These are phyloP conservation scores for Petunia hybrid DNA, from an alignment of 305 asterid species.

Conservation along the genomic window DNA sequence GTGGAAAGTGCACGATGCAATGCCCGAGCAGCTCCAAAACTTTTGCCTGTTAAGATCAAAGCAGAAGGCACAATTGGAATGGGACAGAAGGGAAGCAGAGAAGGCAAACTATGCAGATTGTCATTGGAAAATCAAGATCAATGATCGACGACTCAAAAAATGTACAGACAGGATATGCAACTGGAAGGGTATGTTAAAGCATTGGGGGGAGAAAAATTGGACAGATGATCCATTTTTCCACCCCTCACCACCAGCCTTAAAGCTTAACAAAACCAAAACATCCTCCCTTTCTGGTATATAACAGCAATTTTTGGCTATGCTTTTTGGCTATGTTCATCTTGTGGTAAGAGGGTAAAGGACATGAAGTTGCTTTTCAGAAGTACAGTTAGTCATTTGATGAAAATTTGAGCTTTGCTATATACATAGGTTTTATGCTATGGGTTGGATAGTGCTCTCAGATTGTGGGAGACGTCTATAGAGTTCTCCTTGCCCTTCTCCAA, in stretches of 20 bases:
- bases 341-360: not conserved
- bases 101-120: conserved; percentile 51
- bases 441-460: not conserved
- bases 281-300: conserved; percentile 33
- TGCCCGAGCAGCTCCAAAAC: conserved; percentile 54
- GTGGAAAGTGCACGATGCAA: conserved; percentile 76
- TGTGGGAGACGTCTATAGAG: not conserved
- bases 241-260: conserved; percentile 55
- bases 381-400: not conserved
- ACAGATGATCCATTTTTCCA: conserved; percentile 41
- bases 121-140: conserved; percentile 61
- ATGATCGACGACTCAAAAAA: conserved; percentile 50
- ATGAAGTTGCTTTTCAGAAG: conserved; percentile 4
- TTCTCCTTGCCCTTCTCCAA: not conserved
- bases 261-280: not conserved
- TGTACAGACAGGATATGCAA: conserved; percentile 58
- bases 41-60: conserved; percentile 58
- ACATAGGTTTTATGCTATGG: not conserved
- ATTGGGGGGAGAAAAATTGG: conserved; percentile 77
- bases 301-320: not conserved
- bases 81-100: conserved; percentile 70
- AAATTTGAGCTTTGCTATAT: not conserved
- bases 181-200: conserved; percentile 63
- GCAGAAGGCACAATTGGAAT: conserved; percentile 75
- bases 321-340: not conserved